Evolutionary conservation across 2,329 filamentous ascomycete genomes (phyloP), one percentile per base, ranked within the genome.

Genomic region (Colletotrichum theobromicola): DNA sequence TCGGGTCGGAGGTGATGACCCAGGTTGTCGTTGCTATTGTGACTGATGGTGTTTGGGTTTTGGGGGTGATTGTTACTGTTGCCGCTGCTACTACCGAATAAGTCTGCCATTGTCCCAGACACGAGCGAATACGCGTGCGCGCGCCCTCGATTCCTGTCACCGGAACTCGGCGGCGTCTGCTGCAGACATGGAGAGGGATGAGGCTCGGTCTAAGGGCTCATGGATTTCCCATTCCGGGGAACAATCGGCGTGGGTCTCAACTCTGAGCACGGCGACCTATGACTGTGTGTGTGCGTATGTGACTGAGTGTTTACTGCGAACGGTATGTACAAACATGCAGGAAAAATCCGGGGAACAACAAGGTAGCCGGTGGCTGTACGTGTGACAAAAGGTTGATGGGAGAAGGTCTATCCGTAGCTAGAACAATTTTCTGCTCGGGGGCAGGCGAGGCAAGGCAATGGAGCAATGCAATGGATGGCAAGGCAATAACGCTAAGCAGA

Each of bases 1-100:
- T 72, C 72, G 72, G 72, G 72, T 72, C 72, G 72, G 68, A 75
- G 68, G 50, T 63, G 69, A 58, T 50, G 72, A 58, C 69, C 72
- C 35, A 72, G 72, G 72, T 53, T 72, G 69, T 72, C 57, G 62
- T 63, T 75, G 57, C 58, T 72, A 63, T 72, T 68, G 35, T 30
- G 24, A 60, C 26, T 57, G 50, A 35, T 60, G 55, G 24, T 60
- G 34, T 34, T 61, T 24, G n/a, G 67, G 68, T 18, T 63, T 55
- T 60, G 72, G 34, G 24, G 24, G 37, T 63, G 62, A 28, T 58
- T 63, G 64, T n/a, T 37, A 42, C 34, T 26, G 53, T n/a, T 62
- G 72, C 34, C 30, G 35, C 30, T 71, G 57, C 63, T 72, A 63
- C 55, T 67, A 24, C 68, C 69, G 50, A 58, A 72, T 69, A 75